These are phyloP conservation scores for Fusarium penzigii DNA, from an alignment of 2,329 filamentous ascomycete species.

Conservation along the genomic window DNA sequence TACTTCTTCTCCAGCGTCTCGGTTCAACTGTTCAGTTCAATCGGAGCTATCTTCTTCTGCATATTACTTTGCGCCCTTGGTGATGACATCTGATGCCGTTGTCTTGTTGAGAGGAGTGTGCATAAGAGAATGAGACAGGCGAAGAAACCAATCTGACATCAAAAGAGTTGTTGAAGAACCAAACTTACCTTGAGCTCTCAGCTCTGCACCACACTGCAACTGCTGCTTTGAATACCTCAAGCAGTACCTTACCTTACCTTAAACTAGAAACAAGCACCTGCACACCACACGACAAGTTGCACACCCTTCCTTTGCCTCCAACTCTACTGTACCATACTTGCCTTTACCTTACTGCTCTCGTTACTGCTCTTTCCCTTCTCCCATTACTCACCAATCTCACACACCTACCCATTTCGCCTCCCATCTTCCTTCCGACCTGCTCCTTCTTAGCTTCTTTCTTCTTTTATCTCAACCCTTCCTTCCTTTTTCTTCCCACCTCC, in stretches of 20 bases:
- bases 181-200: slow-evolving; percentile 18
- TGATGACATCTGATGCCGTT: slow-evolving; percentile 12
- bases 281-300: slow-evolving; percentile 23
- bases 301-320: slow-evolving; percentile 21
- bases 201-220: slow-evolving; percentile 10
- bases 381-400: slow-evolving; percentile 24
- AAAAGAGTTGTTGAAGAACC: neutral
- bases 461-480: slow-evolving; percentile 15
- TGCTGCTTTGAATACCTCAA: neutral
- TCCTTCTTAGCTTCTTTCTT: slow-evolving; percentile 21
- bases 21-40: slow-evolving; percentile 2
- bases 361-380: slow-evolving; percentile 5
- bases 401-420: slow-evolving; percentile 30
- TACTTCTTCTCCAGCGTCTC: slow-evolving; percentile 1
- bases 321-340: slow-evolving; percentile 17
- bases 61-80: slow-evolving; percentile 3
- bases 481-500: slow-evolving; percentile 8
- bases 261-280: slow-evolving; percentile 8
- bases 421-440: slow-evolving; percentile 26
- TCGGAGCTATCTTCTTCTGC: neutral
- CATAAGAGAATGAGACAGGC: slow-evolving; percentile 10
- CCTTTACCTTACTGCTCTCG: slow-evolving; percentile 19
- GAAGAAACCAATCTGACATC: slow-evolving; percentile 7
- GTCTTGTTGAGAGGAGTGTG: slow-evolving; percentile 5
- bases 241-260: neutral